Conservation (phyloP, 169 alveolate species). For the Plasmodium coatneyi region DNA sequence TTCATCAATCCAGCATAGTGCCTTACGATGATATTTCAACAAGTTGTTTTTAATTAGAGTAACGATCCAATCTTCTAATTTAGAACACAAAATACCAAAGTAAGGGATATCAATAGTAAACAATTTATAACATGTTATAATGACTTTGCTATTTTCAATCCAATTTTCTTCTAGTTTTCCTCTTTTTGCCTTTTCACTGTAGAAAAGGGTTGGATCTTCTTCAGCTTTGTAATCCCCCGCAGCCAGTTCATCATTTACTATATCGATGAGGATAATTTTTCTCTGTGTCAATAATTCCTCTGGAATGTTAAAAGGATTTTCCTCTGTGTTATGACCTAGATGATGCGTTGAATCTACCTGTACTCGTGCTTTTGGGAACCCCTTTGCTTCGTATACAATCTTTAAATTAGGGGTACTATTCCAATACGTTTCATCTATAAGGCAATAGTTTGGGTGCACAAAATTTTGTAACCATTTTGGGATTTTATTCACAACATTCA, state of each 20-base stretch:
- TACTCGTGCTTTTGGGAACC: slow-evolving; percentile 76
- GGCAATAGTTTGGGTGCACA: slow-evolving; percentile 74
- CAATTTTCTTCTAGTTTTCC: slow-evolving; percentile 73
- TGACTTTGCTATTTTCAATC: slow-evolving; percentile 43
- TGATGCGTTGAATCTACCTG: slow-evolving; percentile 27
- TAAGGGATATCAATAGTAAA: no score
- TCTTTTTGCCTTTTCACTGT: slow-evolving; percentile 68
- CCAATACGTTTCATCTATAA: slow-evolving; percentile 76
- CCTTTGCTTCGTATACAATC: slow-evolving; percentile 57
- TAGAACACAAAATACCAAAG: slow-evolving; percentile 86
- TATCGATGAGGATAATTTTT: slow-evolving; percentile 70
- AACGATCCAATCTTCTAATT: slow-evolving; percentile 82
- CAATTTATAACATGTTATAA: slow-evolving; percentile 83
- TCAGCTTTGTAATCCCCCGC: slow-evolving; percentile 11
- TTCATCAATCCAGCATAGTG: no score
- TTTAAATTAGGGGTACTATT: no score
- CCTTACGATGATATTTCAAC: no score
- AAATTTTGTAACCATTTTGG: slow-evolving; percentile 79
- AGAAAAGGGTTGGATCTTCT: slow-evolving; percentile 72
- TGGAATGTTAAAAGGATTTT: slow-evolving; percentile 61
- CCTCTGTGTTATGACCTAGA: slow-evolving; percentile 38
- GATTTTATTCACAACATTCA: slow-evolving; percentile 72
- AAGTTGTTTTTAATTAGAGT: slow-evolving; percentile 77
- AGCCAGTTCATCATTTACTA: slow-evolving; percentile 75
- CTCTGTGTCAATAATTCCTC: slow-evolving; percentile 66